Conservation (phyloP, 176 grass and related monocot species). For the Phoenix roebelenii region DNA sequence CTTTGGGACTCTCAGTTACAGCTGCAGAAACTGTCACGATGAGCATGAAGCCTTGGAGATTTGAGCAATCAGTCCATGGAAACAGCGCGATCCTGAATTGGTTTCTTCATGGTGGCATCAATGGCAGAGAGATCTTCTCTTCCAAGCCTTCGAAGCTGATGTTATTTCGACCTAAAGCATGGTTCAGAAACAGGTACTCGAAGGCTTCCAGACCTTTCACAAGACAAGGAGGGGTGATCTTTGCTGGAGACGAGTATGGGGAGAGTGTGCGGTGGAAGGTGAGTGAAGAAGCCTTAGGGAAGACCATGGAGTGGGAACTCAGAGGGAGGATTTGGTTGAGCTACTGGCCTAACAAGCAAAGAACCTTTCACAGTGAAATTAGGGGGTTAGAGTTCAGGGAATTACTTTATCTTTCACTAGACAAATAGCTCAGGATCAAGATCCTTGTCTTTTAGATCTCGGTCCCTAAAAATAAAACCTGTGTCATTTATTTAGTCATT, state of each 20-base stretch:
- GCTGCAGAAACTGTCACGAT: slow-evolving; percentile 41
- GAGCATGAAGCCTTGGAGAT: slow-evolving; percentile 88
- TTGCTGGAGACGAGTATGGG: slow-evolving; percentile 75
- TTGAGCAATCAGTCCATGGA: slow-evolving; percentile 73
- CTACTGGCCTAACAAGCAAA: slow-evolving; percentile 95
- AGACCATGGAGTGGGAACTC: slow-evolving; percentile 74
- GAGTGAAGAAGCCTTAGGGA: slow-evolving; percentile 29
- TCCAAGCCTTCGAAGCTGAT: slow-evolving; percentile 66
- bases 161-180: slow-evolving; percentile 51
- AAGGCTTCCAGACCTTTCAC: slow-evolving; percentile 63
- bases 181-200: slow-evolving; percentile 75
- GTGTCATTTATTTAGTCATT: too few relatives aligned
- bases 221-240: slow-evolving; percentile 66
- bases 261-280: slow-evolving; percentile 87
- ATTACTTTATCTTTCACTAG: slow-evolving; percentile 43
- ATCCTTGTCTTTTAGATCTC: not conserved
- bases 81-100: slow-evolving; percentile 54
- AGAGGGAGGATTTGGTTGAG: slow-evolving; percentile 72
- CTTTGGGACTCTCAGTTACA: slow-evolving; percentile 48
- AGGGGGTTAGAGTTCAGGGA: slow-evolving; percentile 66
- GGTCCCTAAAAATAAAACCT: not conserved
- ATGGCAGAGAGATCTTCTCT: slow-evolving; percentile 67
- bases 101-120: slow-evolving; percentile 71
- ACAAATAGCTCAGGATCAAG: slow-evolving; percentile 21
- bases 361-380: slow-evolving; percentile 61